phyloP scores from a whole-genome alignment of 2,329 filamentous ascomycete species.

The Fusarium tuaranense region DNA sequence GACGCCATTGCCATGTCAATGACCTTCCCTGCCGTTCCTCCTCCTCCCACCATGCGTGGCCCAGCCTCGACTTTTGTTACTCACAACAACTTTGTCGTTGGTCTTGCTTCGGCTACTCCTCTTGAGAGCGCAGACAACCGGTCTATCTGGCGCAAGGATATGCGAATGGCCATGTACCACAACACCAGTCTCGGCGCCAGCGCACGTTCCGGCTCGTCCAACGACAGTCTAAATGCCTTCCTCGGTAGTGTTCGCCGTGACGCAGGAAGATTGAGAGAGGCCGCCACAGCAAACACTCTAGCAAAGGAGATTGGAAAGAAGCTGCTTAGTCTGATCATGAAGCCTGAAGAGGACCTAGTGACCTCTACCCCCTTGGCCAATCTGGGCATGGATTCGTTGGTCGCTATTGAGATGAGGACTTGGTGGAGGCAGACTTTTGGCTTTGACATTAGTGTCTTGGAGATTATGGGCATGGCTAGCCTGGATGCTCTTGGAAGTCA shows the following conservation, averaged over 20 bases:
- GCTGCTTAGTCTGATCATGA: conserved; percentile 29
- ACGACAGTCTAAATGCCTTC: conserved; percentile 16
- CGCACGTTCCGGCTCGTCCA: not conserved
- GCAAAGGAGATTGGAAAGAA: conserved; percentile 22
- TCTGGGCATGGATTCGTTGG: conserved; percentile 38
- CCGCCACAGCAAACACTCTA: not conserved
- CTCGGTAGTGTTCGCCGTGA: conserved; percentile 7
- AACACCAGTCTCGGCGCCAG: conserved; percentile 11
- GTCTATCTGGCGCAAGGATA: conserved; percentile 35
- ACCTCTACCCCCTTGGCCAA: conserved; percentile 7
- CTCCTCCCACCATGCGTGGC: not conserved
- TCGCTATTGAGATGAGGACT: conserved; percentile 39
- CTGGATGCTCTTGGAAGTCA: conserved; percentile 9
- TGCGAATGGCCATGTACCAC: conserved; percentile 36
- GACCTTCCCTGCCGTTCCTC: not conserved
- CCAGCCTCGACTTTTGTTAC: conserved; percentile 9
- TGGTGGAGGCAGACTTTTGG: conserved; percentile 39
- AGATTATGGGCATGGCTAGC: conserved; percentile 24
- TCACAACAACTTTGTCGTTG: conserved; percentile 24
- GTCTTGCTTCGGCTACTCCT: conserved; percentile 29
- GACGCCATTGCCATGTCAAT: conserved; percentile 14
- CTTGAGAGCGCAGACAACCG: conserved; percentile 21
- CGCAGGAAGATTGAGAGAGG: not conserved
- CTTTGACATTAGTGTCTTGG: conserved; percentile 36
- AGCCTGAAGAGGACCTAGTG: conserved; percentile 22